Evolutionary conservation across 2,329 filamentous ascomycete species (phyloP).

Genomic region (Gnomoniopsis smithogilvyi): DNA sequence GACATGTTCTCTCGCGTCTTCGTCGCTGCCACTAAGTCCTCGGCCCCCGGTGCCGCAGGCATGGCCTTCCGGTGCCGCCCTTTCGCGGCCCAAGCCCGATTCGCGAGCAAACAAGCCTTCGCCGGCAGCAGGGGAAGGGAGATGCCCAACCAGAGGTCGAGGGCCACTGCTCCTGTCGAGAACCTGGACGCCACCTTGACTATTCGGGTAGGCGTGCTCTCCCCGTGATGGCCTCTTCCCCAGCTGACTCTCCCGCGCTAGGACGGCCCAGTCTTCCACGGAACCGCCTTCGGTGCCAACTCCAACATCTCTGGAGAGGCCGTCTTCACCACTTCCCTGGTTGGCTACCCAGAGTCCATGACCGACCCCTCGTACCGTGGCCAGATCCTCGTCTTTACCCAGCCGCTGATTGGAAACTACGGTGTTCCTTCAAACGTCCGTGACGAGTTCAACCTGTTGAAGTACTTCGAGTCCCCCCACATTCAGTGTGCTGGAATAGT

Average conservation of each 20-base stretch:
- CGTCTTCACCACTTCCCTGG: conserved; percentile 96
- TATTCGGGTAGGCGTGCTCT: conserved; percentile 62
- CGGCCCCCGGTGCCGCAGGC: conserved; percentile 41
- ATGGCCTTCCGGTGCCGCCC: conserved; percentile 27
- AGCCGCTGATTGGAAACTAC: conserved; percentile 97
- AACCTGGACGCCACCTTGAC: conserved; percentile 87
- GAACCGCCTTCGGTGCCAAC: conserved; percentile 94
- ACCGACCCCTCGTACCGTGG: conserved; percentile 85
- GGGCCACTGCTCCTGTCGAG: conserved; percentile 62
- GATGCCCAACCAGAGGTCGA: conserved; percentile 56
- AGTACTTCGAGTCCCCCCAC: conserved; percentile 97
- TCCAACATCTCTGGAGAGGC: conserved; percentile 97
- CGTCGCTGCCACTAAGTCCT: conserved; percentile 49
- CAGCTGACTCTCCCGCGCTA: conserved; percentile 31
- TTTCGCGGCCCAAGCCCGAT: conserved; percentile 32
- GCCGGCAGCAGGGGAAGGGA: conserved; percentile 67
- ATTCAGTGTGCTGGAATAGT: conserved; percentile 96
- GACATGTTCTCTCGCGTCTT: conserved; percentile 61
- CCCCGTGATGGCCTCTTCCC: background rate
- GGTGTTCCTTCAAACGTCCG: conserved; percentile 84
- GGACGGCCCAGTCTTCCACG: conserved; percentile 94
- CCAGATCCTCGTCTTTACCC: conserved; percentile 97
- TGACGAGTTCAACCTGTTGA: conserved; percentile 85
- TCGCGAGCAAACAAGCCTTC: conserved; percentile 47
- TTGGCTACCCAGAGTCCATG: conserved; percentile 95